Conservation (phyloP, 2,329 filamentous ascomycete genomes). For the Metarhizium brunneum region DNA sequence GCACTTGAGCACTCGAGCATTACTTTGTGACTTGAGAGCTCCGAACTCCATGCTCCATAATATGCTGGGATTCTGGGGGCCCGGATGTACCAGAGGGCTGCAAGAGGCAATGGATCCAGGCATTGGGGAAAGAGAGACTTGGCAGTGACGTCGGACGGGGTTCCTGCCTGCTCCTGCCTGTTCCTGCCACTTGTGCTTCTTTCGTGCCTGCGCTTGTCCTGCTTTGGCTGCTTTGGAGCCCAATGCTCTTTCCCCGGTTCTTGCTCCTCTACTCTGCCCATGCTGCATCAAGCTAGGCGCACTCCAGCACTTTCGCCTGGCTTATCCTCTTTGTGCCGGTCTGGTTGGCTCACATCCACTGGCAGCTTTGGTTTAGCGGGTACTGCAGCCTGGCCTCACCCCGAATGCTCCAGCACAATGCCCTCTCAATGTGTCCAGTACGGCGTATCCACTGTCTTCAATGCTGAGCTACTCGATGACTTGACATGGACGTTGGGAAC, state of each 20-base stretch:
- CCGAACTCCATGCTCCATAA: too few species aligned
- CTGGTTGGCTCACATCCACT: neutral
- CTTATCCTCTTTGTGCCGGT: neutral
- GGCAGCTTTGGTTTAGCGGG: neutral
- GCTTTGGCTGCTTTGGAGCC: neutral
- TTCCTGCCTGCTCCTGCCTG: neutral
- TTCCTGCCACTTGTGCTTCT: too few species aligned
- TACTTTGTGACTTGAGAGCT: too few species aligned
- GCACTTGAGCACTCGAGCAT: too few species aligned
- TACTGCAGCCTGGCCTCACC: neutral
- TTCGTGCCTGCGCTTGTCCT: too few species aligned
- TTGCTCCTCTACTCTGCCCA: too few species aligned
- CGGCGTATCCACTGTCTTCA: too few species aligned
- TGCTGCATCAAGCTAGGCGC: too few species aligned
- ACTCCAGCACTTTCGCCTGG: neutral
- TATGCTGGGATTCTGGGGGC: neutral
- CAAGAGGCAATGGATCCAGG: neutral
- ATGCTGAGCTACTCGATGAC: too few species aligned
- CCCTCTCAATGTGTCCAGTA: too few species aligned
- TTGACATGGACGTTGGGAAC: too few species aligned
- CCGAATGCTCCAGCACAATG: too few species aligned
- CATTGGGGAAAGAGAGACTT: neutral
- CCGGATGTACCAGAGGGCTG: neutral
- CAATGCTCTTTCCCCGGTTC: neutral
- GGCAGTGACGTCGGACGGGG: neutral